phyloP scores from a whole-genome alignment of 2,329 filamentous ascomycete species.

The Leptographium radiaticola region DNA sequence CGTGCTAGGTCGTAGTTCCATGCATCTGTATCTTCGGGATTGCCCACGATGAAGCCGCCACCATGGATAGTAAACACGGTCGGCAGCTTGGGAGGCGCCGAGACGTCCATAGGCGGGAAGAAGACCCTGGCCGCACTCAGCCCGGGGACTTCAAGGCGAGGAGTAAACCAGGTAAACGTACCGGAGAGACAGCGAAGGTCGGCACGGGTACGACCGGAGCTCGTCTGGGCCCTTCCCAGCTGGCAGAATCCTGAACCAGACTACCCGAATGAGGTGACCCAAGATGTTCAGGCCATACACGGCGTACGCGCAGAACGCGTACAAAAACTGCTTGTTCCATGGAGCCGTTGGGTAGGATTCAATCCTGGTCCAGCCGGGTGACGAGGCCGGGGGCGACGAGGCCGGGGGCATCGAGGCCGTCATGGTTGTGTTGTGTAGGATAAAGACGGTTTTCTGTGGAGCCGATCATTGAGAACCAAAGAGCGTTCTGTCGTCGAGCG shows the following conservation, averaged over 20 bases:
- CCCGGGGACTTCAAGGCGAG: neutral
- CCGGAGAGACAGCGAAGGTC: slow-evolving; percentile 6
- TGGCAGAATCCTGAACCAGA: neutral
- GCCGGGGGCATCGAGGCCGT: neutral
- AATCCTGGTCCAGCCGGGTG: neutral
- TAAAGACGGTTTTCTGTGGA: neutral
- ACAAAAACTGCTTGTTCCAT: neutral
- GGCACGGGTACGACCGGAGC: slow-evolving; percentile 13
- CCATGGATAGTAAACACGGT: slow-evolving; percentile 38
- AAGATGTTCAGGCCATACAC: slow-evolving; percentile 4
- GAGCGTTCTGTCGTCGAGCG: too few species aligned
- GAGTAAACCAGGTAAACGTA: neutral
- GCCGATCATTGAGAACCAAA: neutral
- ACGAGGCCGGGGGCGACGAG: neutral
- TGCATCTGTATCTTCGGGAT: slow-evolving; percentile 29
- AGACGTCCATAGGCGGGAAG: slow-evolving; percentile 23
- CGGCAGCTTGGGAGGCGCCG: slow-evolving; percentile 20
- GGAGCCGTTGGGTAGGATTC: neutral
- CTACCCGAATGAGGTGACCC: neutral
- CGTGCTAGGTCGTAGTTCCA: slow-evolving; percentile 31
- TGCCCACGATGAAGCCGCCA: slow-evolving; percentile 33
- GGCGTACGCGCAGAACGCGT: neutral
- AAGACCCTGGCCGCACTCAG: slow-evolving; percentile 22
- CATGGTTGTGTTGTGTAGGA: neutral
- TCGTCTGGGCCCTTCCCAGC: neutral